Base-by-base conservation (phyloP, 2,329 filamentous ascomycete genomes). In the Plenodomus lindquistii region DNA sequence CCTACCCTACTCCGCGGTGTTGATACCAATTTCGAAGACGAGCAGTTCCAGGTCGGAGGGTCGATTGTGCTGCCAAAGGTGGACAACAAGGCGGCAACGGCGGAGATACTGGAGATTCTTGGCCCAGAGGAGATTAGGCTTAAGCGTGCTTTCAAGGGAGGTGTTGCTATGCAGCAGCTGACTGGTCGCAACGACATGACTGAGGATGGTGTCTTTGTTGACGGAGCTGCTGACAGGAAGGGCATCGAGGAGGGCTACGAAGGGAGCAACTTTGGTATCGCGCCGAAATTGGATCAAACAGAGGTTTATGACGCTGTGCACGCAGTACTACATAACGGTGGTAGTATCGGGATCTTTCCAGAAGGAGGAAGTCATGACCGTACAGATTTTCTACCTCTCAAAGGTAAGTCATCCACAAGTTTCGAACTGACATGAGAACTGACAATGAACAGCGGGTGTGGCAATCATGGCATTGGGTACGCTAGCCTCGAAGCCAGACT, bases 381-480 rank as follows among this genome's bases (percentile, higher is more conserved):
- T 53, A 91, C 93, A 0, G 91, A 96, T 68, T 80, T 97, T 38
- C 80, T 97, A 36, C 93, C 94, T 18, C 79, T 97, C 54, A 97
- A 97, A 59, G 67, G 67, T 68, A 40, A 37, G 54, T 31, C 11
- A 1, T 18, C 11, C 15, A 10, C 15, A 3, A 3, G 8, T 31
- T 7, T 24, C 10, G 10, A 6, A 17, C 15, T 42, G 2, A n/a
- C 1, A 16, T 11, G 15, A 36, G 20, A 35, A 42, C 64, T 67
- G 52, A 71, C 37, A 39, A 7, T 22, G 15, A 46, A 10, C 57
- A 84, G 93, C 94, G 63, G 93, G 93, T 71, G 91, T 99, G 51
- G 94, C 94, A 49, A 94, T 99, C 67, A 99, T 99, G 93, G 94
- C 93, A 11, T 82, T 99, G 29, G 93, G 93, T 34, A 88, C 94